Base-by-base conservation (phyloP, 1,139 yeast genomes). In the Saccharomyces hybrid region DNA sequence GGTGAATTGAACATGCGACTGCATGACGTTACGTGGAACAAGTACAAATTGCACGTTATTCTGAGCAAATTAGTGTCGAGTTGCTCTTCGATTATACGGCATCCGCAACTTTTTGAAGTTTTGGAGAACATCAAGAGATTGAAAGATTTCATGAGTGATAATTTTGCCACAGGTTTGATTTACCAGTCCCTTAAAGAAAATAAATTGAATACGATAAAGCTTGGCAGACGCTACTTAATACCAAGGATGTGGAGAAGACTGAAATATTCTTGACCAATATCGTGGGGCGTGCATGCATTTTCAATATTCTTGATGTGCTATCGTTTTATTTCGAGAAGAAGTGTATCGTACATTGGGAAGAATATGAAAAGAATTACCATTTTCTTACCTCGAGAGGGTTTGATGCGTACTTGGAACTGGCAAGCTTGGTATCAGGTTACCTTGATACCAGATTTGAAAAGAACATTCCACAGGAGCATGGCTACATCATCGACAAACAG, bases 31-130 rank as follows among this genome's bases (percentile, higher is more conserved):
- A 11, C 3, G 14, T 31, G 34, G 28, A 52, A 58, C 49, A 55
- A 58, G 41, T 62, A 62, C 29, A 46, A 55, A 9, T 55, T 62
- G 19, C 62, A 58, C 46, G 52, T 60, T 6, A n/a, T 55, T 4
- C 28, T 62, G 7, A 49, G 44, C 38, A 50, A 49, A 4, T 38
- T 62, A 23, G 56, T 61, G 51, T 51, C 51, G 5, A 47, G 50
- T 32, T 54, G 54, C 25, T 47, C 55, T 5, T 38, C 59, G 8
- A 19, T 51, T n/a, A 32, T 23, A 5, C 41, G 53, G 19, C 26
- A 31, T 13, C 54, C 54, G 41, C 44, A 54, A 14, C 46, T 61
- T 5, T 26, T 31, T 14, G 46, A 34, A 11, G 54, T 61, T 19
- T 3, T 51, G n/a, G 54, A 57, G 23, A 57, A 60, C 23, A 48